Percentiles rank a stretch among this genome's conserved stretches.
Evolutionary conservation across 2,329 filamentous ascomycete genomes (phyloP).

Genomic region (Dactylellina haptotyla): DNA sequence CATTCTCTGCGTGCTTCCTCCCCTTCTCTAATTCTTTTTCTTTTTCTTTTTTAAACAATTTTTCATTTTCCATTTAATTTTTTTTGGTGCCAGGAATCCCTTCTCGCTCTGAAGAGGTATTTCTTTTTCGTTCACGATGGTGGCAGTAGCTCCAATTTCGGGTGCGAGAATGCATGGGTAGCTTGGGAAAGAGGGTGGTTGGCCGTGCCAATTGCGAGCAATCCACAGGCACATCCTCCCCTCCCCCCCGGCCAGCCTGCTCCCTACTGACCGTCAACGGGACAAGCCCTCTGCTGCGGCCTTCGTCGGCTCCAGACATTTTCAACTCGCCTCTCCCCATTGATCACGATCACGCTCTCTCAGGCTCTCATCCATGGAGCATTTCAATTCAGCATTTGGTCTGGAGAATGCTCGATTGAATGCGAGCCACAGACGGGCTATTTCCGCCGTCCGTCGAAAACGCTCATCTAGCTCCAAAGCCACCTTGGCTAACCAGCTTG

Average conservation of each 20-base stretch:
- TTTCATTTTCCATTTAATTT: conserved; percentile 6
- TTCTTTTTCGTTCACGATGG: conserved; percentile 39
- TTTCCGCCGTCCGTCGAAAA: not conserved
- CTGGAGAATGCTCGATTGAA: no score
- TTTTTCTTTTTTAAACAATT: not conserved
- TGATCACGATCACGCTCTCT: no score
- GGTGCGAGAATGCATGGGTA: conserved; percentile 15
- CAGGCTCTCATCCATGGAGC: no score
- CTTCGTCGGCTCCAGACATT: no score
- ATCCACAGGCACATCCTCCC: not conserved
- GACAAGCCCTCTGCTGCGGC: not conserved
- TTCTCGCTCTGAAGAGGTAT: not conserved
- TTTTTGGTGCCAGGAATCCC: not conserved
- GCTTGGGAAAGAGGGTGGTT: conserved; percentile 35
- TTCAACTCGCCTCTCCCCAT: not conserved
- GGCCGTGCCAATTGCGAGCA: not conserved
- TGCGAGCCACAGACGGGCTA: no score
- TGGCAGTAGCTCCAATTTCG: conserved; percentile 34
- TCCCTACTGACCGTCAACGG: no score
- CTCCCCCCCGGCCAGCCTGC: no score
- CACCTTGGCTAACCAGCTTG: conserved; percentile 9
- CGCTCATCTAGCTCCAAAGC: not conserved
- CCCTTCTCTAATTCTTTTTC: conserved; percentile 1
- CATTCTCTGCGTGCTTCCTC: not conserved
- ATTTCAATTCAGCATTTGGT: no score